Conservation (phyloP, 2,329 filamentous ascomycete genomes). For the Passalora sequoiae region DNA sequence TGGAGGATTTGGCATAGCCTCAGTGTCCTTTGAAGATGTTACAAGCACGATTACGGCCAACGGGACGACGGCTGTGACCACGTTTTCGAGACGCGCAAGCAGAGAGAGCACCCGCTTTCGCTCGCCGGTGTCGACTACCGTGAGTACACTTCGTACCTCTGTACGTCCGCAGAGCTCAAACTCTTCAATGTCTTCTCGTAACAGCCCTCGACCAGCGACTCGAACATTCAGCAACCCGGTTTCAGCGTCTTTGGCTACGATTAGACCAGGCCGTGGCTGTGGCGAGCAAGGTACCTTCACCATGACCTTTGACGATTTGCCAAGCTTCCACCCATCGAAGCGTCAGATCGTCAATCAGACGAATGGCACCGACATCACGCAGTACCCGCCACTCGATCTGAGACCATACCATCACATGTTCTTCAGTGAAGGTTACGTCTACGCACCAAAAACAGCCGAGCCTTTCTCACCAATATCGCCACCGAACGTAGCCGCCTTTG, state of each 20-base stretch:
- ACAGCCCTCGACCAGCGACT: not conserved
- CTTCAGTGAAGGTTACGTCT: slow-evolving; percentile 49
- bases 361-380: slow-evolving; percentile 29
- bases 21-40: too few relatives aligned
- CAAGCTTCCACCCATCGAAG: slow-evolving; percentile 31
- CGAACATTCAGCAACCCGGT: slow-evolving; percentile 13
- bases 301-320: slow-evolving; percentile 34
- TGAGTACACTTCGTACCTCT: too few relatives aligned
- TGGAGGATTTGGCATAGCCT: too few relatives aligned
- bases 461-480: slow-evolving; percentile 44
- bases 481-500: slow-evolving; percentile 46
- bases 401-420: slow-evolving; percentile 48
- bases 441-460: slow-evolving; percentile 42
- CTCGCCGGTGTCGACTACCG: too few relatives aligned
- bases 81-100: too few relatives aligned
- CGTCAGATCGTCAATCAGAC: slow-evolving; percentile 19
- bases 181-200: not conserved
- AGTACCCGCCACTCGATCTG: slow-evolving; percentile 36
- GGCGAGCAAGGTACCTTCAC: slow-evolving; percentile 46
- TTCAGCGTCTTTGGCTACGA: slow-evolving; percentile 19
- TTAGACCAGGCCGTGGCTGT: slow-evolving; percentile 29
- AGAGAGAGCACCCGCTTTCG: too few relatives aligned
- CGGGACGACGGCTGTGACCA: too few relatives aligned
- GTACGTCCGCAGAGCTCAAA: not conserved
- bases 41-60: too few relatives aligned